Conservation (phyloP, 345 rosid species). For the Theobroma cacao region DNA sequence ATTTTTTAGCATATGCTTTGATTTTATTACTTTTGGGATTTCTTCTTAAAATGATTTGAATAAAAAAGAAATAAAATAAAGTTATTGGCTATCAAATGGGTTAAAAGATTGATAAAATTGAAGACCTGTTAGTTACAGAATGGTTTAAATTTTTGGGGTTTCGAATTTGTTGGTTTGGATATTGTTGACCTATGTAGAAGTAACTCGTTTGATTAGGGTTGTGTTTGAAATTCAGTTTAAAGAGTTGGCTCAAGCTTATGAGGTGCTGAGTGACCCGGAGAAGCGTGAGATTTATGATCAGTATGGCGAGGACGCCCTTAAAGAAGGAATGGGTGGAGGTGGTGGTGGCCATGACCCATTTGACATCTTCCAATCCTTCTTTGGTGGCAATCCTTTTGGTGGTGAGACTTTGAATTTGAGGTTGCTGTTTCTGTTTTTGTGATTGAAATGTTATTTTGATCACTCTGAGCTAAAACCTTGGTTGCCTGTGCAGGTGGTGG, state of each 20-base stretch:
- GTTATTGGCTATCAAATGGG: not conserved
- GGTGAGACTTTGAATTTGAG: constrained; percentile 23
- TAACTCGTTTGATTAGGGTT: not conserved
- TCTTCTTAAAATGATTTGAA: not conserved
- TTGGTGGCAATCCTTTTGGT: constrained; percentile 74
- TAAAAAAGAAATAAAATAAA: too few species aligned
- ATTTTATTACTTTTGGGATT: not conserved
- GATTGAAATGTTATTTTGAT: constrained; percentile 5
- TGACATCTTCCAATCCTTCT: constrained; percentile 75
- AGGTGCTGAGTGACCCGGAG: constrained; percentile 72
- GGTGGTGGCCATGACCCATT: constrained; percentile 70
- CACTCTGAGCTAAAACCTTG: not conserved
- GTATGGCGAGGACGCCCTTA: constrained; percentile 83
- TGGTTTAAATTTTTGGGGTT: not conserved
- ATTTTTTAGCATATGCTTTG: not conserved
- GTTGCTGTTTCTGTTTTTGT: not conserved
- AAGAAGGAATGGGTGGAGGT: constrained; percentile 88
- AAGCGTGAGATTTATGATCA: constrained; percentile 79
- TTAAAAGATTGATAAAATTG: not conserved
- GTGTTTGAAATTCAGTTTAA: constrained; percentile 43
- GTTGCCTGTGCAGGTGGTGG: constrained; percentile 42
- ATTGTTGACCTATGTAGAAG: not conserved
- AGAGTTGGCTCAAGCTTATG: constrained; percentile 81
- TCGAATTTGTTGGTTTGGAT: not conserved
- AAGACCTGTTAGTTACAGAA: not conserved